A percentile compares a stretch with the other conserved stretches of the same genome.
Conservation (phyloP, 2,329 filamentous ascomycete species). For the Pseudophaeomoniella oleicola region DNA sequence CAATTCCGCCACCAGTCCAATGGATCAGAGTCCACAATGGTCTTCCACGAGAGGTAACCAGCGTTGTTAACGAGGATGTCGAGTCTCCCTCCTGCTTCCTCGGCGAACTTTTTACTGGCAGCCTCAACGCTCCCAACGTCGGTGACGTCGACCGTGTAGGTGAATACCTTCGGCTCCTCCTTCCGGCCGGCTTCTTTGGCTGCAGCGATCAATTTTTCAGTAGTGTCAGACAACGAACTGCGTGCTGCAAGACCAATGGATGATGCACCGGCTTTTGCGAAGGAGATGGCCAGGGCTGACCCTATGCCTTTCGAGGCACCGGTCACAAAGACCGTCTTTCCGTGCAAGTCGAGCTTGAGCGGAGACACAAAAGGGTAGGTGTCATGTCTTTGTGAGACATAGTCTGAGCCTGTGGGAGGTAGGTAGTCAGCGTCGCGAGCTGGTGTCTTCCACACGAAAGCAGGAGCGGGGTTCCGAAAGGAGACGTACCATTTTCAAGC, state of each 20-base stretch:
- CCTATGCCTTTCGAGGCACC: slow-evolving; percentile 43
- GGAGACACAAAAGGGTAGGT: slow-evolving; percentile 2
- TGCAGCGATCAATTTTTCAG: slow-evolving; percentile 16
- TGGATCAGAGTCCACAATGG: slow-evolving; percentile 19
- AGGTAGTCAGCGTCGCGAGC: slow-evolving; percentile 2
- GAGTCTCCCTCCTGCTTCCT: slow-evolving; percentile 15
- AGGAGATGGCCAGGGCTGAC: slow-evolving; percentile 36
- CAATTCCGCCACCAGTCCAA: slow-evolving; percentile 24
- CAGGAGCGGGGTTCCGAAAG: not conserved
- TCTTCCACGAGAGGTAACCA: slow-evolving; percentile 11
- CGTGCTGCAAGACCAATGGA: slow-evolving; percentile 39
- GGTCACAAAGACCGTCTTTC: slow-evolving; percentile 34
- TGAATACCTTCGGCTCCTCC: slow-evolving; percentile 24
- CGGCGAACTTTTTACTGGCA: slow-evolving; percentile 17
- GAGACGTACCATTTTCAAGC: not conserved
- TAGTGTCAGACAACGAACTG: slow-evolving; percentile 24
- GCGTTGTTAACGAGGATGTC: slow-evolving; percentile 36
- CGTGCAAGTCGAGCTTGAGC: slow-evolving; percentile 20
- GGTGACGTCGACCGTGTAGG: slow-evolving; percentile 28
- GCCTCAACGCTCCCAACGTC: slow-evolving; percentile 18
- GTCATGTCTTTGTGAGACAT: not conserved
- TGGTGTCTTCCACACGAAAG: too few species aligned
- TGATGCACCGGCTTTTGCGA: slow-evolving; percentile 38
- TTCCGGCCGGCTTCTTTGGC: slow-evolving; percentile 20
- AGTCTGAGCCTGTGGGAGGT: slow-evolving; percentile 4